Percentiles rank a stretch among this genome's conserved stretches.
Conservation (phyloP, 2,329 filamentous ascomycete species). For the Xylariaceae sp. region DNA sequence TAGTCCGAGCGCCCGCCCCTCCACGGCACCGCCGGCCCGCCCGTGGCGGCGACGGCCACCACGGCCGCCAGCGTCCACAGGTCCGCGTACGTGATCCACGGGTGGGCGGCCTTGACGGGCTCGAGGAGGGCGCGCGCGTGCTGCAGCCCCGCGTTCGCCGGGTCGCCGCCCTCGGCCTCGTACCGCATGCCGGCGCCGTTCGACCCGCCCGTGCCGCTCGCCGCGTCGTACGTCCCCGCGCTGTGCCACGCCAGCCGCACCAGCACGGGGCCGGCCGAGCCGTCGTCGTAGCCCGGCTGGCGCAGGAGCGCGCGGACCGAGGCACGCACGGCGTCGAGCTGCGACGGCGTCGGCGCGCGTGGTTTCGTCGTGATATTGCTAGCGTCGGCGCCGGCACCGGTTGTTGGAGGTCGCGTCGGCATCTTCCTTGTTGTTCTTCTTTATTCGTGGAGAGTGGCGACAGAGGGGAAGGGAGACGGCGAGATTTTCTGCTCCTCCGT, state of each 20-base stretch:
- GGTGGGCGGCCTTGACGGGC: conserved; percentile 62
- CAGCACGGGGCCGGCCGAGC: conserved; percentile 66
- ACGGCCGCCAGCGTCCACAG: conserved; percentile 68
- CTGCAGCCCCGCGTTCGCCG: conserved; percentile 68
- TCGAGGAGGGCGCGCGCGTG: conserved; percentile 69
- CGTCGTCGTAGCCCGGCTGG: conserved; percentile 69
- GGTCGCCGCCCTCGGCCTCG: conserved; percentile 67
- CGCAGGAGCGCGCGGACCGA: conserved; percentile 60
- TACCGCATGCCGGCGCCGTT: conserved; percentile 72
- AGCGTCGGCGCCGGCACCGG: background rate
- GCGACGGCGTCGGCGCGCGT: conserved; percentile 25
- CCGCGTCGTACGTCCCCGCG: conserved; percentile 65
- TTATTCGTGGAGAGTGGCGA: background rate
- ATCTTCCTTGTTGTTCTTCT: background rate
- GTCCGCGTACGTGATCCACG: conserved; percentile 70
- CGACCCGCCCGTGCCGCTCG: conserved; percentile 65
- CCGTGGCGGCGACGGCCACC: conserved; percentile 65
- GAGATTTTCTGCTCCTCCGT: too few species aligned
- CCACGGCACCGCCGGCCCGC: conserved; percentile 63
- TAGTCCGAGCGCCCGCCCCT: conserved; percentile 64
- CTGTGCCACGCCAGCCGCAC: conserved; percentile 70
- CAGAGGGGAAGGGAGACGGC: too few species aligned
- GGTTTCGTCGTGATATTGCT: conserved; percentile 1
- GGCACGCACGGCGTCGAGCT: conserved; percentile 51
- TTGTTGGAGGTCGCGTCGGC: background rate